Base-by-base conservation (phyloP, 495 filamentous ascomycete genomes). In the Aspergillus funiculosus region DNA sequence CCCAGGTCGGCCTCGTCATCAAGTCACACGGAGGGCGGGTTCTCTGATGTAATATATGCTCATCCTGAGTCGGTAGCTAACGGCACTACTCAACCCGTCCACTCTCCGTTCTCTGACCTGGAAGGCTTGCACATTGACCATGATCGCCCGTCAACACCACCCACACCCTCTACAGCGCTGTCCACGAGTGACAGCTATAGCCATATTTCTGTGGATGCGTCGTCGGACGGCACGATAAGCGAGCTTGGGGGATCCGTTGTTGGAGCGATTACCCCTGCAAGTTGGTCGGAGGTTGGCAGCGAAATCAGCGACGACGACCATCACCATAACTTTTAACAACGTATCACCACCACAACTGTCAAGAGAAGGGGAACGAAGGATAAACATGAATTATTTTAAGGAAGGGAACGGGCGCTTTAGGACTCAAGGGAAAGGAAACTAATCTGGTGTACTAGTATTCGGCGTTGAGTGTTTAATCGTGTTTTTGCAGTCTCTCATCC, bases 261-360 rank as follows among this genome's bases (percentile, higher is more conserved):
- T 13, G 80, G 78, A 5, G 69, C 79, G 28, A 60, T 63, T 29
- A 90, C 85, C 6, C 83, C 85, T 0, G 74, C 75, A 24, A 85
- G 79, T 61, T 90, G 86, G 86, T 85, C 83, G 3, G 85, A 90
- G 43, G 77, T 90, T 6, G 85, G 82, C 11, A 89, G 85, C 55
- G 77, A 81, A 24, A 68, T 86, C 22, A 86, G 83, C 14, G 66
- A 72, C 8, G 68, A 71, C 22, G 59, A 61, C 26, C 62, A 69
- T 59, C 59, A 60, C 11, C 44, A 37, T 28, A 39, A 31, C 11
- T 28, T 45, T 21, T 48, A 39, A 32, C 36, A 15, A 25, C 14
- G 10, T 39, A 27, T n/a, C n/a, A n/a, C n/a, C n/a, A n/a, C n/a
- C n/a, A n/a, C n/a, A n/a, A n/a, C n/a, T n/a, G n/a, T n/a, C n/a